These are phyloP conservation scores for Arabidopsis hybrid DNA, from an alignment of 441 rosid species.

Conservation along the genomic window DNA sequence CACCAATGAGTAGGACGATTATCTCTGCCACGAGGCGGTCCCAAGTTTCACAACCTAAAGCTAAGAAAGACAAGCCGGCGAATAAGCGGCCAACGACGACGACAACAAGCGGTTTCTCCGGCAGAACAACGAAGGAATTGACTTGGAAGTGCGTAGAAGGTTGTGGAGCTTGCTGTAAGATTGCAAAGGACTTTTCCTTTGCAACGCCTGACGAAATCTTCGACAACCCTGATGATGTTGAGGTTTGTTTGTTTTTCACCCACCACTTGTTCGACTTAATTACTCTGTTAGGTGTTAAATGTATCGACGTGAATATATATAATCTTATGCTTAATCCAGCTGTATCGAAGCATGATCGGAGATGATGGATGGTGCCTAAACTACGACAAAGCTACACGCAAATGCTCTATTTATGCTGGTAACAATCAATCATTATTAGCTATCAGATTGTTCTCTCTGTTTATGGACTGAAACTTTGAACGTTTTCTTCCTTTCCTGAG, in stretches of 20 bases:
- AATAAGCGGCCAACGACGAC: constrained; percentile 28
- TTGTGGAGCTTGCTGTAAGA: constrained; percentile 90
- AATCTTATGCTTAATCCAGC: constrained; percentile 45
- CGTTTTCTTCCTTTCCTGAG: not conserved
- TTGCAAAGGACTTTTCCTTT: constrained; percentile 76
- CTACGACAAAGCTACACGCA: constrained; percentile 74
- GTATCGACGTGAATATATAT: not conserved
- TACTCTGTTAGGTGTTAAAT: constrained; percentile 10
- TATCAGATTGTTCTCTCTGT: not conserved
- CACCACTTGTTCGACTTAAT: constrained; percentile 56
- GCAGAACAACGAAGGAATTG: constrained; percentile 47
- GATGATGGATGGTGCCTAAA: constrained; percentile 87
- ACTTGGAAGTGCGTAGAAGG: constrained; percentile 73
- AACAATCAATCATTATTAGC: not conserved
- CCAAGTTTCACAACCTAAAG: constrained; percentile 22
- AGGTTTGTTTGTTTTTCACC: constrained; percentile 52
- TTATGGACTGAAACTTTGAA: not conserved
- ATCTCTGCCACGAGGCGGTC: constrained; percentile 27
- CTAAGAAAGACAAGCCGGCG: constrained; percentile 29
- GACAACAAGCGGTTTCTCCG: constrained; percentile 38
- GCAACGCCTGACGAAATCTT: constrained; percentile 80
- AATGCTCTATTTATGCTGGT: constrained; percentile 84
- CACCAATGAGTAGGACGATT: constrained; percentile 18
- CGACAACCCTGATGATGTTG: constrained; percentile 56
- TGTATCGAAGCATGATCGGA: constrained; percentile 78